Base-by-base conservation (phyloP, 768 basidiomycete species). In the Suillus cothurnatus region DNA sequence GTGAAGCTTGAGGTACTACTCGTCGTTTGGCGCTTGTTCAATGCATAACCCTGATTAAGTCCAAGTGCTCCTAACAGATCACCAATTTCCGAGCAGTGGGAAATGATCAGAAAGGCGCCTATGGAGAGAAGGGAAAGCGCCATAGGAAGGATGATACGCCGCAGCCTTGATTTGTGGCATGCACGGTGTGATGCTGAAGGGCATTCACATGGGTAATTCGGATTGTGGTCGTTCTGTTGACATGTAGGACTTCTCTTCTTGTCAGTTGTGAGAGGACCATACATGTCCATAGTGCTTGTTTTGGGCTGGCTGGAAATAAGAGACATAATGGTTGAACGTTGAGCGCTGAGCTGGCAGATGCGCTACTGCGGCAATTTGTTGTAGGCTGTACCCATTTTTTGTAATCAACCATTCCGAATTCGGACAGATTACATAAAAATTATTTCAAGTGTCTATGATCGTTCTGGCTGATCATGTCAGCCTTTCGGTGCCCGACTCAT, bases 141-240 rank as follows among this genome's bases (percentile, higher is more conserved):
- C 8, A 77, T 68, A 2, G 81, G 79, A 11, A 81, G 52, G 21
- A 84, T 66, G 49, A 84, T 61, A 26, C 71, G 76, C 23, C 72
- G 74, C 34, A 79, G 61, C 39, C 74, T 72, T 11, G 71, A 69
- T 58, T 70, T 69, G 62, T 81, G 77, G 66, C 76, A 80, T 11
- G 72, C 67, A 32, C 68, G 72, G 56, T 81, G 79, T 38, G 73
- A 63, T 59, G 61, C n/a, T 0, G 72, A 56, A 28, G 61, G 49
- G 55, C 75, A 76, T 14, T 67, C 41, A 26, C 75, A 76, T 23
- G 58, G 55, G 17, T 59, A 60, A 41, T 59, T 67, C 31, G 38
- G 45, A 28, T 67, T 65, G 38, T 72, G 67, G 8, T 47, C 62
- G 52, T 73, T 28, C 43, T 76, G 15, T 0, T 67, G 67, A 41